phyloP scores from a whole-genome alignment of 2,329 filamentous ascomycete species.

The Whalleya microplaca region DNA sequence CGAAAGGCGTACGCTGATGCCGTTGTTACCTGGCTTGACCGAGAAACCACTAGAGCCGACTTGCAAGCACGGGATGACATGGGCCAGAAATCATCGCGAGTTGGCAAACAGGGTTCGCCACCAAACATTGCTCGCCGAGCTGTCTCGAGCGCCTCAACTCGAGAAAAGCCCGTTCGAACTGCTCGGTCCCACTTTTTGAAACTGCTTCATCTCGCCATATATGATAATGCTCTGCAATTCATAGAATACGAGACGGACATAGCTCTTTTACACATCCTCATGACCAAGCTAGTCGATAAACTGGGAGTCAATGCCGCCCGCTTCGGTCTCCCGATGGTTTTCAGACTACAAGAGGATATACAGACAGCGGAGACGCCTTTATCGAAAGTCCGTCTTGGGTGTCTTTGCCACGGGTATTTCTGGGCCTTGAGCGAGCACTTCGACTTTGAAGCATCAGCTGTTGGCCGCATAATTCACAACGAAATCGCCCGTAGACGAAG shows the following conservation, averaged over 20 bases:
- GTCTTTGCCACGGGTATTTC: slow-evolving; percentile 87
- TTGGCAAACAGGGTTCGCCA: slow-evolving; percentile 47
- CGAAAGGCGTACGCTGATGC: slow-evolving; percentile 86
- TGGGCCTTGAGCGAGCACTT: slow-evolving; percentile 80
- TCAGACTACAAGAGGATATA: slow-evolving; percentile 85
- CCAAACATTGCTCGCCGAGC: slow-evolving; percentile 61
- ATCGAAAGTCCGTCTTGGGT: slow-evolving; percentile 79
- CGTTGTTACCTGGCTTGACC: slow-evolving; percentile 79
- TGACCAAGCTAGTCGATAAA: slow-evolving; percentile 72
- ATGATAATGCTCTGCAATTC: slow-evolving; percentile 80
- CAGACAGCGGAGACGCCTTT: slow-evolving; percentile 65
- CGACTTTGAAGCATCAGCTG: slow-evolving; percentile 69
- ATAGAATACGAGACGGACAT: slow-evolving; percentile 75
- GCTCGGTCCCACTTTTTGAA: slow-evolving; percentile 75
- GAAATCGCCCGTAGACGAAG: slow-evolving; percentile 77
- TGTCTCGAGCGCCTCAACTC: slow-evolving; percentile 67
- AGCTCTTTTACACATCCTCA: slow-evolving; percentile 74
- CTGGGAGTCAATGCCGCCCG: slow-evolving; percentile 82
- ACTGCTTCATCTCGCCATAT: slow-evolving; percentile 83
- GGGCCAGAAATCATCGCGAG: slow-evolving; percentile 47
- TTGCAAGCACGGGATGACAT: slow-evolving; percentile 63
- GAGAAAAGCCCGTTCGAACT: slow-evolving; percentile 59
- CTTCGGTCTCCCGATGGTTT: slow-evolving; percentile 84
- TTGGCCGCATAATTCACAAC: slow-evolving; percentile 72
- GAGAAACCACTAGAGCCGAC: slow-evolving; percentile 74